These are phyloP conservation scores for Closterium sp. DNA, from an alignment of 139 green algal species.

Conservation along the genomic window DNA sequence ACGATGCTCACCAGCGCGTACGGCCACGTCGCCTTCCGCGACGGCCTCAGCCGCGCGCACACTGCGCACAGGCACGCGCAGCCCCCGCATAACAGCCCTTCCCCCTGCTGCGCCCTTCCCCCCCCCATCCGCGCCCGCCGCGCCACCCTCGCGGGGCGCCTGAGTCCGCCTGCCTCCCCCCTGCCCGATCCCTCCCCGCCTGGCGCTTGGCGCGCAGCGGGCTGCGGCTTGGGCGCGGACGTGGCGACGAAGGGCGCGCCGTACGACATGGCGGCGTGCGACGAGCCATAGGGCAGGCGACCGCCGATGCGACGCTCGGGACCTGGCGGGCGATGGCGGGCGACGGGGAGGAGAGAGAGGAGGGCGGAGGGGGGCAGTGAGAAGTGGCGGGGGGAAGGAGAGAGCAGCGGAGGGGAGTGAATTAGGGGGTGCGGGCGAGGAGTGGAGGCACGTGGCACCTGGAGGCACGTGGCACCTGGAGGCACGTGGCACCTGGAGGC, in stretches of 20 bases:
- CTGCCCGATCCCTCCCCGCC: background rate
- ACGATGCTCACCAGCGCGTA: background rate
- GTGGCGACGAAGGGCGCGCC: background rate
- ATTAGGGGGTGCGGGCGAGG: background rate
- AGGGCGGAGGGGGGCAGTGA: background rate
- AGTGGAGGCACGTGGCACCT: background rate
- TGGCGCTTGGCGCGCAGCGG: background rate
- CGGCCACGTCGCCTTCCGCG: background rate
- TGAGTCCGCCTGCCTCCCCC: background rate
- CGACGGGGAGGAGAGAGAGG: no score
- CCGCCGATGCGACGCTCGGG: background rate
- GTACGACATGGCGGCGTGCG: background rate
- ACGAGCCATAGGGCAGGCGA: background rate
- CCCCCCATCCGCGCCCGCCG: background rate
- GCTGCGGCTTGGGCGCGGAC: background rate
- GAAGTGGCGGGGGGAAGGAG: background rate
- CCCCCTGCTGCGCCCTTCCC: background rate
- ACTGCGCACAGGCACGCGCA: background rate
- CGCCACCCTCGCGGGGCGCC: no score
- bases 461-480: background rate
- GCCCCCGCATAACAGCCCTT: background rate
- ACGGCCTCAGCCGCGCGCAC: background rate
- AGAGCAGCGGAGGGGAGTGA: background rate
- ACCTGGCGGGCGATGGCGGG: background rate
- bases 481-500: background rate